A percentile compares a stretch with the other conserved stretches of the same genome.
Conservation (phyloP, 2,329 filamentous ascomycete genomes). For the Clonostachys byssicola region DNA sequence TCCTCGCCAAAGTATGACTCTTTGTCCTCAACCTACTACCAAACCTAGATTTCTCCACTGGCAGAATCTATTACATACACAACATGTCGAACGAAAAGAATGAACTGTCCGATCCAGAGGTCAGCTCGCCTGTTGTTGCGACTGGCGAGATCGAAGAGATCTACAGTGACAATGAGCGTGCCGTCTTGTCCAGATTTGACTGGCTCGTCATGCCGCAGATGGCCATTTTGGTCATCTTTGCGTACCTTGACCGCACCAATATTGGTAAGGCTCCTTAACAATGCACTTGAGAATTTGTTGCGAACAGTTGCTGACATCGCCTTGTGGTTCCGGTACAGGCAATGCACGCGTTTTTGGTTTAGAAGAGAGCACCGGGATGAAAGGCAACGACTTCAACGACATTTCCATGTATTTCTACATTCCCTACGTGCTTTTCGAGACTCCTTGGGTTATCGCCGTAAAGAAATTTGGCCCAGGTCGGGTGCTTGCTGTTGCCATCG, state of each 20-base stretch:
- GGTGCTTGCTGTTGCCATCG: slow-evolving; percentile 5
- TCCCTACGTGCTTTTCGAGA: slow-evolving; percentile 31
- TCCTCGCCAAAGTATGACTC: no score
- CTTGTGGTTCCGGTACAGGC: slow-evolving; percentile 38
- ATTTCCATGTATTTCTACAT: slow-evolving; percentile 34
- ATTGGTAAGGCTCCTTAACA: slow-evolving; percentile 15
- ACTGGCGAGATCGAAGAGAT: no score
- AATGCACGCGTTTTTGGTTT: slow-evolving; percentile 62
- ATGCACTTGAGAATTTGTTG: no score
- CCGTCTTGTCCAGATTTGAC: slow-evolving; percentile 8
- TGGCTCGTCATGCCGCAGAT: slow-evolving; percentile 8
- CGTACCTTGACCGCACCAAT: slow-evolving; percentile 24
- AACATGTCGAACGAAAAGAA: no score
- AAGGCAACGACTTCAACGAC: slow-evolving; percentile 51
- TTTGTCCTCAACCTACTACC: no score
- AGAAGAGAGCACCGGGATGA: slow-evolving; percentile 54
- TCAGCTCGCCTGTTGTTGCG: no score
- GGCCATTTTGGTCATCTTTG: slow-evolving; percentile 13
- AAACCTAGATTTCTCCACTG: no score
- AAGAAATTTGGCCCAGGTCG: slow-evolving; percentile 27
- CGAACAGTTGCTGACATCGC: no score
- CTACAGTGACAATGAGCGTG: not conserved
- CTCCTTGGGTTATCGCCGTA: slow-evolving; percentile 33
- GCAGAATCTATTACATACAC: no score
- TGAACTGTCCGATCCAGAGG: no score